These are phyloP conservation scores for Linum tenue DNA, from an alignment of 345 rosid genomes.

Conservation along the genomic window DNA sequence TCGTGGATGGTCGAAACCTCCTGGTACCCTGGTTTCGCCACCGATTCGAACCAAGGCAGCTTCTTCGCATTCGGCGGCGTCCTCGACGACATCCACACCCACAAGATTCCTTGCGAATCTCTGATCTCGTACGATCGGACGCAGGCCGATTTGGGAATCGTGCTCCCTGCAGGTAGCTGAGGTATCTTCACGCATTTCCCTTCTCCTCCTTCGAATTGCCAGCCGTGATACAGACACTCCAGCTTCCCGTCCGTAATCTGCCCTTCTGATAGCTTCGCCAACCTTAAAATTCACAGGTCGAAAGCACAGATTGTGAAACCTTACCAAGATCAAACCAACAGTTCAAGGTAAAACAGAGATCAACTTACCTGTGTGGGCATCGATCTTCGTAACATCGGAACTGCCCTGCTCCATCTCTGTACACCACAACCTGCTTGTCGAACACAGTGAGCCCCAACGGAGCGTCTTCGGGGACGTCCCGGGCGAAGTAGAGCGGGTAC, in stretches of 20 bases:
- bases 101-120: constrained; percentile 85
- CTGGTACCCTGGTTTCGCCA: constrained; percentile 63
- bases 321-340: not conserved
- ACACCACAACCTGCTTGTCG: constrained; percentile 73
- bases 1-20: constrained; percentile 70
- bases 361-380: constrained; percentile 73
- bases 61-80: constrained; percentile 52
- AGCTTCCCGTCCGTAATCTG: constrained; percentile 79
- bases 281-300: constrained; percentile 27
- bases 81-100: constrained; percentile 90
- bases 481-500: constrained; percentile 81
- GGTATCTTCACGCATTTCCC: constrained; percentile 89
- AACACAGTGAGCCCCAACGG: constrained; percentile 85
- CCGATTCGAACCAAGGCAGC: constrained; percentile 88
- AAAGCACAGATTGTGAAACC: not conserved
- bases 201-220: constrained; percentile 91
- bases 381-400: constrained; percentile 75
- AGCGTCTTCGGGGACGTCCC: constrained; percentile 76
- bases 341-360: not conserved
- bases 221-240: constrained; percentile 91
- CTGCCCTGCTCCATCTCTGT: constrained; percentile 57
- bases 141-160: constrained; percentile 79
- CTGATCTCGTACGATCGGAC: constrained; percentile 53
- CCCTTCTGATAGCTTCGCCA: constrained; percentile 91
- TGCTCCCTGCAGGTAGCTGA: constrained; percentile 77